These are phyloP conservation scores for Stenogyne calaminthoides DNA, from an alignment of 305 asterid species.

Conservation along the genomic window DNA sequence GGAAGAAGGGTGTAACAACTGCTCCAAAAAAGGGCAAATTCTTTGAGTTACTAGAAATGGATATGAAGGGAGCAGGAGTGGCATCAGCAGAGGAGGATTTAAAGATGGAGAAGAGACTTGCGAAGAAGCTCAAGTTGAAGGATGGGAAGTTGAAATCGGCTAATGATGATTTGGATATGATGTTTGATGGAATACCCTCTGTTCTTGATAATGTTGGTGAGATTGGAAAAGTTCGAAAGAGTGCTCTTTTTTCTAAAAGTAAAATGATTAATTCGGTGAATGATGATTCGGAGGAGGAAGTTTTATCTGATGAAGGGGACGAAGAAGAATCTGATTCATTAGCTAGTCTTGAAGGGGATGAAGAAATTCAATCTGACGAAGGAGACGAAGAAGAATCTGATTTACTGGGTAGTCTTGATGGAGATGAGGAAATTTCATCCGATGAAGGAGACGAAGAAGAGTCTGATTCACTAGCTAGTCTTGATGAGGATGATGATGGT, in stretches of 20 bases:
- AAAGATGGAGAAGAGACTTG: conserved; percentile 68
- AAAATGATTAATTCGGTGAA: conserved; percentile 26
- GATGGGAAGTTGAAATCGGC: conserved; percentile 58
- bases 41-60: conserved; percentile 59
- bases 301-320: conserved; percentile 18
- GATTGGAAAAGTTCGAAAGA: conserved; percentile 17
- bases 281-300: conserved; percentile 45
- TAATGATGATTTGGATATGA: conserved; percentile 57
- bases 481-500: conserved; percentile 40
- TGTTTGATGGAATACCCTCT: conserved; percentile 68
- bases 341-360: conserved; percentile 36
- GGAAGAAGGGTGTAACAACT: conserved; percentile 29
- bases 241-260: conserved; percentile 22
- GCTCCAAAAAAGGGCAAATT: conserved; percentile 46
- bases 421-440: conserved; percentile 30
- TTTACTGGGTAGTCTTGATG: conserved; percentile 36
- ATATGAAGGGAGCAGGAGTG: conserved; percentile 39
- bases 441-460: conserved; percentile 36
- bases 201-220: conserved; percentile 39
- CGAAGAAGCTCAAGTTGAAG: conserved; percentile 79
- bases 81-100: conserved; percentile 55
- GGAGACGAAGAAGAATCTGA: conserved; percentile 38
- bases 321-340: conserved; percentile 43
- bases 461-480: conserved; percentile 36
- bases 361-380: conserved; percentile 26